Conservation (phyloP, 2,329 filamentous ascomycete species). For the Exophiala phaeomuriformis region DNA sequence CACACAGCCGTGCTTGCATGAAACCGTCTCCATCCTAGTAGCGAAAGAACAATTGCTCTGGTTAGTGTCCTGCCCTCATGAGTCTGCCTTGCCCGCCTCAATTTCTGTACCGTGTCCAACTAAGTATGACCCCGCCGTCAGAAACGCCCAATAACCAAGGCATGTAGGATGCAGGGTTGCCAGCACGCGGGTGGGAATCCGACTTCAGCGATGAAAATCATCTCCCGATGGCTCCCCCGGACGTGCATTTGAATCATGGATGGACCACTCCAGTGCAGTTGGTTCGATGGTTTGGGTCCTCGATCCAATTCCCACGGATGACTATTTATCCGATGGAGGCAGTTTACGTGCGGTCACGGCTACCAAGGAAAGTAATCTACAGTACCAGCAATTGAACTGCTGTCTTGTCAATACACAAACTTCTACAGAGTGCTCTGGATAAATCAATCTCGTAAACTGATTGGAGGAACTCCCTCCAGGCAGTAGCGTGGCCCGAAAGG, state of each 20-base stretch:
- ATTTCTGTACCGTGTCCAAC: slow-evolving; percentile 2
- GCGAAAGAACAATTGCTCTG: slow-evolving; percentile 10
- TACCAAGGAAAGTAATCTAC: slow-evolving; percentile 1
- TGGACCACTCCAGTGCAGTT: slow-evolving; percentile 4
- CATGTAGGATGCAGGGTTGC: background rate
- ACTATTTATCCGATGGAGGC: slow-evolving; percentile 4
- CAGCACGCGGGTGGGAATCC: background rate
- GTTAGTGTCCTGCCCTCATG: slow-evolving; percentile 3
- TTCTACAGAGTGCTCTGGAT: slow-evolving; percentile 4
- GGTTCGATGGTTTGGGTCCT: slow-evolving; percentile 4
- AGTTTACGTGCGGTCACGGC: slow-evolving; percentile 1
- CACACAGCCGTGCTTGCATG: slow-evolving; percentile 4
- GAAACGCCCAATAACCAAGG: background rate
- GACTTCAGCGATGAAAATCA: background rate
- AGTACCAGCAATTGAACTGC: slow-evolving; percentile 4
- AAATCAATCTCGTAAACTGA: slow-evolving; percentile 1
- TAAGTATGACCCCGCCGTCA: background rate
- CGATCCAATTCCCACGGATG: slow-evolving; percentile 1
- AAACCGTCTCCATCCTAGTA: slow-evolving; percentile 13
- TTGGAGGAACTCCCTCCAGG: background rate
- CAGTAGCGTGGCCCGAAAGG: background rate
- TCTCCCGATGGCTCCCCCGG: background rate
- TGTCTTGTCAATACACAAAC: slow-evolving; percentile 3
- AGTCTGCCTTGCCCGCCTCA: slow-evolving; percentile 3
- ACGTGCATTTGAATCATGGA: background rate